A percentile compares a stretch with the other conserved stretches of the same genome.
These are phyloP conservation scores for Iris pallida DNA, from an alignment of 116 monocot species.

Conservation along the genomic window DNA sequence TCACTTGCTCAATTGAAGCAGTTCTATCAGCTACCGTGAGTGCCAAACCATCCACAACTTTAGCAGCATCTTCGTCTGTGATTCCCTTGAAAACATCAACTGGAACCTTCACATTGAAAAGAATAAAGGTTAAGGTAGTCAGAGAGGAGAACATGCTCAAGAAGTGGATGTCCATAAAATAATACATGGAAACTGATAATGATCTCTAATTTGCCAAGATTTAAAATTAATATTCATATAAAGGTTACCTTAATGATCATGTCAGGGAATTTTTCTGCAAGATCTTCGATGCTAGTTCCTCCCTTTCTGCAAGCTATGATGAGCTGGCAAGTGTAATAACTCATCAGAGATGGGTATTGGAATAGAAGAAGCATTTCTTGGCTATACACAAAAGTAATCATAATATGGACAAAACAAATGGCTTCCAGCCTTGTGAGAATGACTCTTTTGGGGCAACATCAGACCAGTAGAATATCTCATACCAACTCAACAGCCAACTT, in stretches of 20 bases:
- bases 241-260: constrained; percentile 92
- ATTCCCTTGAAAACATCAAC: constrained; percentile 96
- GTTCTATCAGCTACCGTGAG: constrained; percentile 77
- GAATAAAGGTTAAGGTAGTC: not conserved
- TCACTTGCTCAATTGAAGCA: constrained; percentile 89
- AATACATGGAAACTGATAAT: not conserved
- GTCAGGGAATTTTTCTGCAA: constrained; percentile 94
- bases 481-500: too few relatives aligned
- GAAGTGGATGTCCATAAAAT: too few relatives aligned
- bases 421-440: too few relatives aligned
- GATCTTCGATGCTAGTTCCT: constrained; percentile 97
- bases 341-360: not conserved
- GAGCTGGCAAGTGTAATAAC: constrained; percentile 39
- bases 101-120: constrained; percentile 56
- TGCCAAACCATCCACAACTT: constrained; percentile 90
- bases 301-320: constrained; percentile 90
- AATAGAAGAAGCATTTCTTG: not conserved
- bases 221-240: not conserved
- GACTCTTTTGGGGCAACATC: too few relatives aligned
- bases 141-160: too few relatives aligned
- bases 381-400: too few relatives aligned
- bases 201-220: not conserved
- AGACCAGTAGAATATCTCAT: too few relatives aligned
- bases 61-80: constrained; percentile 92
- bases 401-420: too few relatives aligned